Evolutionary conservation across 768 basidiomycete species (phyloP).

Genomic region (Boletus speciosus): DNA sequence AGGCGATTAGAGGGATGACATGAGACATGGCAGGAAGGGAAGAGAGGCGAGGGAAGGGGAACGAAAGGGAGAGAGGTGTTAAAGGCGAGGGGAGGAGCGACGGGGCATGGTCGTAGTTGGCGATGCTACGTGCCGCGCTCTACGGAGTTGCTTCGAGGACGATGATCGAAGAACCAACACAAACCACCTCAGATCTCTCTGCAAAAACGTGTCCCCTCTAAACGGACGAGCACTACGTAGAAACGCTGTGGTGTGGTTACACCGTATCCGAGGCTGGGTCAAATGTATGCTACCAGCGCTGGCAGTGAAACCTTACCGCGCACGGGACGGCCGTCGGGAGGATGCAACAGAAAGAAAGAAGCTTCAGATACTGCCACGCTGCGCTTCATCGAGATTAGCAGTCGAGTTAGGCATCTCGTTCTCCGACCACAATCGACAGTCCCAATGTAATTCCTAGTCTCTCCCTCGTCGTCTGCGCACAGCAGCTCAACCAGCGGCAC

Average conservation of each 20-base stretch:
- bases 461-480: conserved; percentile 28
- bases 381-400: conserved; percentile 4
- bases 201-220: neutral
- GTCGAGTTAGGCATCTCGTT: conserved; percentile 1
- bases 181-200: neutral
- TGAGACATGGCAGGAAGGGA: conserved; percentile 14
- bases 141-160: conserved; percentile 31
- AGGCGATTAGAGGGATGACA: conserved; percentile 22
- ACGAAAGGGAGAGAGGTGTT: neutral
- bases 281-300: no score
- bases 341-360: conserved; percentile 9
- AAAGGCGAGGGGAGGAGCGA: conserved; percentile 4
- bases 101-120: conserved; percentile 11
- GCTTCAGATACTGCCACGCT: neutral
- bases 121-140: conserved; percentile 26
- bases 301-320: neutral
- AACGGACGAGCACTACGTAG: neutral
- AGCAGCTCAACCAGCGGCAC: conserved; percentile 34
- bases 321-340: neutral
- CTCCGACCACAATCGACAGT: conserved; percentile 18
- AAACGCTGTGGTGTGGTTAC: no score
- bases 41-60: neutral
- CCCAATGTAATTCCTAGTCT: conserved; percentile 40
- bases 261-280: no score
- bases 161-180: conserved; percentile 28